Evolutionary conservation across 23 red algal genomes (phyloP).

Genomic region (Agarophyton chilense): DNA sequence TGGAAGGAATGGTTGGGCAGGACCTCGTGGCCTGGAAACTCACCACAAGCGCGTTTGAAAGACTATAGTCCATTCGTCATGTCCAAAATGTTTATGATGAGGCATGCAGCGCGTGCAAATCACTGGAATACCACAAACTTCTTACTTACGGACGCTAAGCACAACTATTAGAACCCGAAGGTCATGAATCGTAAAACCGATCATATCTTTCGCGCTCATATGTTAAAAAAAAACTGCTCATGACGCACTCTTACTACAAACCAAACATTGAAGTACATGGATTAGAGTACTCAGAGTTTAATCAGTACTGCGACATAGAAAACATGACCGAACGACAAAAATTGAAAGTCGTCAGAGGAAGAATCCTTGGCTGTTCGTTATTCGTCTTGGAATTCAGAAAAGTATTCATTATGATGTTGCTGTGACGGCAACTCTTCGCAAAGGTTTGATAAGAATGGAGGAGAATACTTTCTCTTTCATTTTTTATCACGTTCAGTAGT

Average conservation of each 20-base stretch:
- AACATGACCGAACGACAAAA: slow-evolving; percentile 11
- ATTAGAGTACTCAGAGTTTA: slow-evolving; percentile 22
- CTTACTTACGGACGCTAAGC: slow-evolving; percentile 27
- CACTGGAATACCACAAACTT: slow-evolving; percentile 27
- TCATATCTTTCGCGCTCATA: slow-evolving; percentile 56
- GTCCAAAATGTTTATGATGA: too few relatives aligned
- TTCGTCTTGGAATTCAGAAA: too few relatives aligned
- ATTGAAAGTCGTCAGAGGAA: slow-evolving; percentile 32
- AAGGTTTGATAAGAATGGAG: slow-evolving; percentile 39
- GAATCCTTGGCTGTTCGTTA: slow-evolving; percentile 38
- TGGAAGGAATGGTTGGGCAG: background rate
- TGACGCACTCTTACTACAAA: slow-evolving; percentile 45
- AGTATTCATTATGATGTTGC: slow-evolving; percentile 44
- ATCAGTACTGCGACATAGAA: too few relatives aligned
- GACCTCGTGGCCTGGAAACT: slow-evolving; percentile 41
- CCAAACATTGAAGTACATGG: slow-evolving; percentile 35
- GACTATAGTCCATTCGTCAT: too few relatives aligned
- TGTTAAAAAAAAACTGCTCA: slow-evolving; percentile 48
- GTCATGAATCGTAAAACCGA: slow-evolving; percentile 34
- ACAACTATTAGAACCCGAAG: background rate
- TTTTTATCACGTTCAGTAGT: slow-evolving; percentile 36
- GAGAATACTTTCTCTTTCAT: slow-evolving; percentile 42
- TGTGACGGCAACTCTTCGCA: slow-evolving; percentile 27
- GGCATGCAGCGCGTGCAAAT: too few relatives aligned
- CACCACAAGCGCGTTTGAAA: too few relatives aligned